phyloP scores from a whole-genome alignment of 1,284 basidiomycete genomes.

The Coniferiporia weirii region DNA sequence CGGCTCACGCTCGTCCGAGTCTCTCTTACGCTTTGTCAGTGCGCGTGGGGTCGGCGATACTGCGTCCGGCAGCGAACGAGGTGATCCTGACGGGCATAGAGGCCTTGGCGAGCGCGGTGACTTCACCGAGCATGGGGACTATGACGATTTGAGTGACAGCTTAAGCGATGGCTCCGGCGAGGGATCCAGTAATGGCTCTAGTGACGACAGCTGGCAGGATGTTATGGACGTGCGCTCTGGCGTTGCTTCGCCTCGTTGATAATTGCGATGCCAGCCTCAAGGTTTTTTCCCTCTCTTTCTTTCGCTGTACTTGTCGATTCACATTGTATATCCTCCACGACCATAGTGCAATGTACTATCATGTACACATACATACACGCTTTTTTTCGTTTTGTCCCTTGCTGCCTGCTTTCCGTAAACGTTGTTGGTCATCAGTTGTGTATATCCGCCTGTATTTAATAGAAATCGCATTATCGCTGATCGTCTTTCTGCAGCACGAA shows the following conservation, averaged over 20 bases:
- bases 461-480: not conserved
- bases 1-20: not conserved
- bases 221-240: not conserved
- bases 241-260: not conserved
- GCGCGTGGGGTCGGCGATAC: not conserved
- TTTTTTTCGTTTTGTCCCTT: not conserved
- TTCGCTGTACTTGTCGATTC: not conserved
- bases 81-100: too few species aligned
- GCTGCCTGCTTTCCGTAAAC: not conserved
- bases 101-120: too few species aligned
- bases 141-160: not conserved
- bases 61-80: not conserved
- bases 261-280: not conserved
- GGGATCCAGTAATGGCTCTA: not conserved
- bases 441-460: not conserved
- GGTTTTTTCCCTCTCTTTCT: not conserved
- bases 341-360: not conserved
- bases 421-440: not conserved
- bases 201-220: conserved; percentile 5
- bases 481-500: not conserved
- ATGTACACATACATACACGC: not conserved
- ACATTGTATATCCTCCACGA: not conserved
- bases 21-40: not conserved
- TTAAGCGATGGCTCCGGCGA: conserved; percentile 2
- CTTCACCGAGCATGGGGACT: not conserved